Conservation (phyloP, 129 eudicot species). For the sunflower (Helianthus annuus) region DNA sequence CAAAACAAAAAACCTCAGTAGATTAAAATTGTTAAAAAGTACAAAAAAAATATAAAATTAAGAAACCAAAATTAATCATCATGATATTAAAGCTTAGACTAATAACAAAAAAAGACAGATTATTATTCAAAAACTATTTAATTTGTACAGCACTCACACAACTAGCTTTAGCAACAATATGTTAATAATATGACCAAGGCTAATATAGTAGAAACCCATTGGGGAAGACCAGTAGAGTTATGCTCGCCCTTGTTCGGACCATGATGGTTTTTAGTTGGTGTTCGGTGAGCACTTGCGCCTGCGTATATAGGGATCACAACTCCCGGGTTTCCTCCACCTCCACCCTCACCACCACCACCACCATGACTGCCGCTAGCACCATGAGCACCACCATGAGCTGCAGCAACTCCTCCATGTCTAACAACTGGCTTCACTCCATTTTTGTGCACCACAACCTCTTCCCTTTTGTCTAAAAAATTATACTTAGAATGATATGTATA, state of each 20-base stretch:
- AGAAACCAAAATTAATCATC: too few relatives aligned
- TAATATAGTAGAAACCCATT: constrained; percentile 11
- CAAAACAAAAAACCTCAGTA: too few relatives aligned
- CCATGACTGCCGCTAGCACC: constrained; percentile 1
- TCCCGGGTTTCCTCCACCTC: neutral
- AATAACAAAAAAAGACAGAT: neutral
- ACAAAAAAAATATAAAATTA: too few relatives aligned
- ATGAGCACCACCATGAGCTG: neutral
- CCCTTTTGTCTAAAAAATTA: neutral
- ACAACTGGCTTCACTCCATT: constrained; percentile 3
- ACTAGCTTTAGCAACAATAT: neutral
- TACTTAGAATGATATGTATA: neutral
- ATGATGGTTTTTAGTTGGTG: neutral
- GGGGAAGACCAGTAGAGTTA: constrained; percentile 3
- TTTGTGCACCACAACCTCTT: constrained; percentile 7
- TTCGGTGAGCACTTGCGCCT: constrained; percentile 25
- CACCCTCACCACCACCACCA: constrained; percentile 1
- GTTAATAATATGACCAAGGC: constrained; percentile 16
- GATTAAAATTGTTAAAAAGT: too few relatives aligned
- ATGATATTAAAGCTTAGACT: too few relatives aligned
- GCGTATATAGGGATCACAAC: constrained; percentile 20
- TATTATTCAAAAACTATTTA: neutral
- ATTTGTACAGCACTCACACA: neutral
- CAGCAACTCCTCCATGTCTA: constrained; percentile 26
- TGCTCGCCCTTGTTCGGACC: constrained; percentile 10